Conservation (phyloP, 225 moss, liverwort and hornwort species). For the Antitrichia curtipendula region DNA sequence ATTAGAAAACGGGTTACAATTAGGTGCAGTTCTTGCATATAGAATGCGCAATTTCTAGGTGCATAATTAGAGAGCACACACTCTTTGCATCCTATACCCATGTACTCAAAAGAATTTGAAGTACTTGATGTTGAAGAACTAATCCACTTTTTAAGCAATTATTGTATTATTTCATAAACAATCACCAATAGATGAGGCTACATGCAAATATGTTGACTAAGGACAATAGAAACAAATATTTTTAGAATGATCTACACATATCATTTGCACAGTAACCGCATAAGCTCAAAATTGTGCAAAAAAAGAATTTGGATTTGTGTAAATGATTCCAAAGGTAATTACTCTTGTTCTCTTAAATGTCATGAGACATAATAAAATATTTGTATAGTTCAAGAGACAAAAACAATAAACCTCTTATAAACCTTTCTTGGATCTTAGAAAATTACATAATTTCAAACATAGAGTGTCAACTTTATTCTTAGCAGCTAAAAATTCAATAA, state of each 20-base stretch:
- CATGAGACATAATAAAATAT: background rate
- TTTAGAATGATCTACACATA: background rate
- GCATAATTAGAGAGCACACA: background rate
- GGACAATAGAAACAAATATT: background rate
- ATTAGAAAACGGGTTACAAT: background rate
- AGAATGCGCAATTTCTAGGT: background rate
- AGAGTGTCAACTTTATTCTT: background rate
- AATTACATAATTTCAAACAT: background rate
- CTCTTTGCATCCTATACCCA: background rate
- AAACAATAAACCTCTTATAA: background rate
- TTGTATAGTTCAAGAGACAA: background rate
- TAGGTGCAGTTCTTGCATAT: background rate
- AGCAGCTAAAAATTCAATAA: background rate
- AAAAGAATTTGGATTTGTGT: background rate
- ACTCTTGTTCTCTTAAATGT: fast-evolving
- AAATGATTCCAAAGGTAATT: background rate
- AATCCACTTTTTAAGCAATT: background rate
- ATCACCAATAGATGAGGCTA: background rate
- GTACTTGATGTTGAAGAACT: background rate
- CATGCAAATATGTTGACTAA: background rate
- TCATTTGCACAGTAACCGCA: background rate
- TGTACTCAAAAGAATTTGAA: background rate
- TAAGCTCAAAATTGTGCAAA: background rate
- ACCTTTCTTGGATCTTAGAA: background rate
- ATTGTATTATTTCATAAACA: background rate